Base-by-base conservation (phyloP, 805 yeast genomes). In the Clavispora asparagi region DNA sequence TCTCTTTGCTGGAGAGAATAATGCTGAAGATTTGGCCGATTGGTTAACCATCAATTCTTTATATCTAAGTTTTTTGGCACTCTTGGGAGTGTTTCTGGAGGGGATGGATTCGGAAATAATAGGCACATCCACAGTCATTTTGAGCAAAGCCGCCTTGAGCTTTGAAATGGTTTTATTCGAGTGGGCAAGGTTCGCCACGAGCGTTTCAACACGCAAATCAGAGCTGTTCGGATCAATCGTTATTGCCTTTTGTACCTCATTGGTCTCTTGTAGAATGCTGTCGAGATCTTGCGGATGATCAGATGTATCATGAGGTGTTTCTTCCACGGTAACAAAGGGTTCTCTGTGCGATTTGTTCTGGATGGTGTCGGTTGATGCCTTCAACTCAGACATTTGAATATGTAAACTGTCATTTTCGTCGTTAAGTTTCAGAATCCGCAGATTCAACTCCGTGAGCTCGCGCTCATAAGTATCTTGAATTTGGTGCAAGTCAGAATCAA, bases 391-490 rank as follows among this genome's bases (percentile, higher is more conserved):
- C 16, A 68, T 43, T 42, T 74, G 68, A 50, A 67, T 61, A 56
- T 75, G 79, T 45, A 84, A 66, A 19, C 70, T 69, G 52, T 82
- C 86, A 62, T 85, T 85, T 57, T 83, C 90, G 55, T 83, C 85
- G 59, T 85, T 85, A 49, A 85, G 65, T 41, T 78, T 83, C 29
- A 73, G 74, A 40, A 84, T 78, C 40, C 78, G 74, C 4, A 61
- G 61, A 53, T 74, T 79, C 47, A 83, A 64, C 14, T 74, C 80
- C 27, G 63, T 64, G 7, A 80, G 54, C 46, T 82, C 82, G 28
- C 60, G 55, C 12, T 63, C 60, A 30, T 72, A 65, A 16, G 69
- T 58, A 1, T 50, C 47, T 36, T 74, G 72, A 13, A 71, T 63
- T 30, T 62, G 49, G 2, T 64, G 59, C 32, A 72, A 65, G 37